Evolutionary conservation across 805 yeast genomes (phyloP).

Genomic region (Metschnikowia shivogae): DNA sequence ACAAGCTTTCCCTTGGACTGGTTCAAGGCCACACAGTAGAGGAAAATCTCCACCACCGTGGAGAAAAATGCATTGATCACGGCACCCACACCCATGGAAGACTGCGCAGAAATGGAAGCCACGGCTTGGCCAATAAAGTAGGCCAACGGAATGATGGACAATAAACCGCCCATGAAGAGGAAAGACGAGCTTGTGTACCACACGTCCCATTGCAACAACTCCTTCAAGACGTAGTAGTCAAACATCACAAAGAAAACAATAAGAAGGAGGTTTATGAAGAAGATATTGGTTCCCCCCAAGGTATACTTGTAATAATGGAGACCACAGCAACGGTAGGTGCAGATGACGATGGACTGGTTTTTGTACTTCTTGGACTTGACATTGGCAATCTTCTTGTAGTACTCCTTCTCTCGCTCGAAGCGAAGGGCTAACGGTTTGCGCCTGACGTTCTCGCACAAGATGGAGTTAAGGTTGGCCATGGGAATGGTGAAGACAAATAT

Average conservation of each 20-base stretch:
- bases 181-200: constrained; percentile 58
- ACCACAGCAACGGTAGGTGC: constrained; percentile 91
- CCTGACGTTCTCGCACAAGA: constrained; percentile 71
- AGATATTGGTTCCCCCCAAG: constrained; percentile 91
- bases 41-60: constrained; percentile 86
- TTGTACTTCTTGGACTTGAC: constrained; percentile 33
- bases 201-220: constrained; percentile 31
- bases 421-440: constrained; percentile 88
- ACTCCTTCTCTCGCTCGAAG: constrained; percentile 56
- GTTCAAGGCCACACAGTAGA: constrained; percentile 85
- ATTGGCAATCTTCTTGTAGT: constrained; percentile 30
- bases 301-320: constrained; percentile 93
- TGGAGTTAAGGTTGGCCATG: constrained; percentile 75
- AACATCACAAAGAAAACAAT: constrained; percentile 78
- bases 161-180: constrained; percentile 69
- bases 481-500: constrained; percentile 85
- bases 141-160: constrained; percentile 89
- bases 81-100: constrained; percentile 98
- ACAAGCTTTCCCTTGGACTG: constrained; percentile 85
- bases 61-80: constrained; percentile 97
- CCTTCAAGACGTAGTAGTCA: constrained; percentile 65
- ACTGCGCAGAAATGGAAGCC: constrained; percentile 97
- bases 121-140: constrained; percentile 98
- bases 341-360: constrained; percentile 63
- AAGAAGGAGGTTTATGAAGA: constrained; percentile 77